phyloP scores from a whole-genome alignment of 257 asterid species.

The Solanum lycopersicoides region DNA sequence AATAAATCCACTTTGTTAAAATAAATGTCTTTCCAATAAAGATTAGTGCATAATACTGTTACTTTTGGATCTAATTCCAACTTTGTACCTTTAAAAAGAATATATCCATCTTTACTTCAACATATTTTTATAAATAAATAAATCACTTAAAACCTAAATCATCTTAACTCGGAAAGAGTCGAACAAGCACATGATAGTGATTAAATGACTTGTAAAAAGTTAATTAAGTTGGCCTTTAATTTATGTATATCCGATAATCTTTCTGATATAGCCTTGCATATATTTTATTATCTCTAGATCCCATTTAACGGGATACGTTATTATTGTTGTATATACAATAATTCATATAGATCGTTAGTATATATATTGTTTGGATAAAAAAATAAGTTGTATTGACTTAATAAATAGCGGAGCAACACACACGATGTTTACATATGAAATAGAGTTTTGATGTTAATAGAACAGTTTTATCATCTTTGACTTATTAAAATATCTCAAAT shows the following conservation, averaged over 20 bases:
- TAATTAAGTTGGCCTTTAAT: neutral
- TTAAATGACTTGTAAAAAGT: neutral
- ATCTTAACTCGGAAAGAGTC: neutral
- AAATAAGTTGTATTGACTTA: neutral
- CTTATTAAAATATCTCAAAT: neutral
- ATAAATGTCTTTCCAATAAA: conserved; percentile 21
- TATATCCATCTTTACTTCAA: neutral
- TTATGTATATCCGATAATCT: too few species aligned
- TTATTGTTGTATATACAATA: too few species aligned
- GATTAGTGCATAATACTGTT: conserved; percentile 28
- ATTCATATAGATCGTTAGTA: too few species aligned
- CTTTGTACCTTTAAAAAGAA: conserved; percentile 2
- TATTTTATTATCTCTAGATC: neutral
- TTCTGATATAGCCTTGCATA: too few species aligned
- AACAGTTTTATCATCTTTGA: neutral
- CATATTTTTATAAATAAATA: neutral
- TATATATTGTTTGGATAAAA: neutral
- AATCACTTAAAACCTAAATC: neutral
- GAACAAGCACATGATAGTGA: neutral
- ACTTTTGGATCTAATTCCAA: conserved; percentile 5
- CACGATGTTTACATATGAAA: neutral
- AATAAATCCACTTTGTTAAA: conserved; percentile 10
- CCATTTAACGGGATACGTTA: too few species aligned
- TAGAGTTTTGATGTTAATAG: neutral
- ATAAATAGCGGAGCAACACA: neutral